Evolutionary conservation across 331 rosid species (phyloP), one percentile per base, ranked within the genome.

Genomic region (Rhamnella rubrinervis): DNA sequence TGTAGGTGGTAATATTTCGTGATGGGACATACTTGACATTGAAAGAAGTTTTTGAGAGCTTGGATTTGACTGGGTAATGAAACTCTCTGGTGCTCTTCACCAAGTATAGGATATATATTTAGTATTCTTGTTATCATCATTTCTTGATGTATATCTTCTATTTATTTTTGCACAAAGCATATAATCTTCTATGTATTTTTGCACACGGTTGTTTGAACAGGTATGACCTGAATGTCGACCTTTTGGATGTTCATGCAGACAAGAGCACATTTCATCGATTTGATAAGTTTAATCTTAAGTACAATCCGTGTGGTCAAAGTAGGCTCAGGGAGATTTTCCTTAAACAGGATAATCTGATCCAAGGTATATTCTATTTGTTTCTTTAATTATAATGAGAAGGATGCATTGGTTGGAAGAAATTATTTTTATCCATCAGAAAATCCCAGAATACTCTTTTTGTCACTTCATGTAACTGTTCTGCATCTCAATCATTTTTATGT

Each of bases 251-350:
- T 78, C 98, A 93, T 52, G 98, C 98, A 53, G 98, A 93, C 96
- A 93, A 93, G 85, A 93, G 98, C 75, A 93, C 97, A 46, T 93
- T 93, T 83, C 98, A 93, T 78, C 97, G 98, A 44, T 93, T 93
- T 78, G 98, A 93, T 77, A 93, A 93, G 79, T 93, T 93, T 79
- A 93, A 93, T 77, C 97, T 93, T 38, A 93, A 93, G 82, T 93
- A 93, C 79, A 93, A 93, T 71, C 97, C 98, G 57, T 93, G 98
- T 77, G 98, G 98, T 71, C 98, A 93, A 80, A 93, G 98, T 87
- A 89, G 97, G 85, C 98, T 93, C 18, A 82, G 97, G 81, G 98
- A 93, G 83, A 93, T 93, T 77, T 93, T 91, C 81, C 89, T 93
- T 26, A 93, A 93, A 82, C 98, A 87, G 86, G 98, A 93, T 64